Evolutionary conservation across 2,329 filamentous ascomycete genomes (phyloP), one percentile per base, ranked within the genome.

Genomic region (Sclerotiophoma versabilis): DNA sequence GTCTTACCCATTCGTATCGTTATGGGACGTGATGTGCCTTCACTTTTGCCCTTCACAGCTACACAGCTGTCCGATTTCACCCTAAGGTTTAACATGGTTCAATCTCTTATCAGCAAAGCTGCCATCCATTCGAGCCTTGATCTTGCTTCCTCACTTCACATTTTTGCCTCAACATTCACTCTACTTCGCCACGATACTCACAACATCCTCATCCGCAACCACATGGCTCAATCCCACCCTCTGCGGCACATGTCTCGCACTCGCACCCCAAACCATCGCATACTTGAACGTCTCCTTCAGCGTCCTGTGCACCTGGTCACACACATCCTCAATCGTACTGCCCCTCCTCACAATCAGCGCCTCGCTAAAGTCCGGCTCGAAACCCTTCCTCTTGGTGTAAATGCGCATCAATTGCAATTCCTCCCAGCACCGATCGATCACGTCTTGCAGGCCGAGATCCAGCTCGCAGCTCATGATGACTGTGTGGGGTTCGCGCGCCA

Each of bases 231-330:
- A 76, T 1, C 95, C 96, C 30, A 97, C 93, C 59, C 95, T 83
- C 81, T 99, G 95, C 29, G 96, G 95, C 29, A 98, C 83, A 80
- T 99, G 96, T 69, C 92, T 87, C 29, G 95, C 95, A 76, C 93
- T 98, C 15, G 93, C 93, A 4, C 95, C 95, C 96, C 96, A 99
- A 0, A 99, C 95, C 63, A 98, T 79, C 3, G 95, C 96, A 79
- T 98, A 97, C 81, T 98, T 99, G 84, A 98, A 99, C 4, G 92
- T 96, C 60, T 99, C 96, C 84, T 98, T 99, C 63, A 99, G 80
- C 22, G 87, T 95, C 58, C 95, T 84, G 79, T 99, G 95, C 64
- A 99, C 90, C 67, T 91, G 87, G 76, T 99, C 95, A 76, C 95
- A 99, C 9, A 99, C 95, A 76, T 99, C 93, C 78, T 98, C 95